Conservation (phyloP, 176 grass and related monocot species). For the Triticum timopheevii region DNA sequence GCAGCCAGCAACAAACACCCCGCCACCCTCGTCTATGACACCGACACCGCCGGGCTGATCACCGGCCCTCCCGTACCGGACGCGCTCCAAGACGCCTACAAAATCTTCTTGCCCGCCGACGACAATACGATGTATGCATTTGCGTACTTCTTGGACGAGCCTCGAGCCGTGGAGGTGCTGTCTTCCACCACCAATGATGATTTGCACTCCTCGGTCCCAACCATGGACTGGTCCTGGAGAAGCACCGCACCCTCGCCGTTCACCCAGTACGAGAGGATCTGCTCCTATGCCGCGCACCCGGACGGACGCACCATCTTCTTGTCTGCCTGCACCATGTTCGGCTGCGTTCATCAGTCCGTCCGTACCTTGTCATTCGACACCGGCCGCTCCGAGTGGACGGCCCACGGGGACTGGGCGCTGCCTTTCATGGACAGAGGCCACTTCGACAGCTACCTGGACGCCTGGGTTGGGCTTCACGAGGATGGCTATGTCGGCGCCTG, state of each 20-base stretch:
- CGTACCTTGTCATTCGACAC: not conserved
- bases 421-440: not conserved
- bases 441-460: not conserved
- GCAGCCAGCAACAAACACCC: not conserved
- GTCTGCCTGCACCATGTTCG: not conserved
- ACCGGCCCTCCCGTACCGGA: not conserved
- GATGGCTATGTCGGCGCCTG: not conserved
- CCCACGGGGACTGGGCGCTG: not conserved
- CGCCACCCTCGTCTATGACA: not conserved
- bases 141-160: not conserved
- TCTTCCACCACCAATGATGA: not conserved
- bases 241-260: not conserved
- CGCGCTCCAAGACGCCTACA: not conserved
- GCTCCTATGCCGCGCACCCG: not conserved
- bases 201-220: not conserved
- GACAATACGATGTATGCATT: not conserved
- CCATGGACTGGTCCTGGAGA: not conserved
- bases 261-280: not conserved
- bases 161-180: not conserved
- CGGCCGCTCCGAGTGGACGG: not conserved
- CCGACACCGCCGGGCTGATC: not conserved
- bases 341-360: not conserved
- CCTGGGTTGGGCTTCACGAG: not conserved
- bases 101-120: not conserved
- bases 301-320: not conserved